phyloP scores from a whole-genome alignment of 1,284 basidiomycete genomes.

The Uromyces viciae-fabae region DNA sequence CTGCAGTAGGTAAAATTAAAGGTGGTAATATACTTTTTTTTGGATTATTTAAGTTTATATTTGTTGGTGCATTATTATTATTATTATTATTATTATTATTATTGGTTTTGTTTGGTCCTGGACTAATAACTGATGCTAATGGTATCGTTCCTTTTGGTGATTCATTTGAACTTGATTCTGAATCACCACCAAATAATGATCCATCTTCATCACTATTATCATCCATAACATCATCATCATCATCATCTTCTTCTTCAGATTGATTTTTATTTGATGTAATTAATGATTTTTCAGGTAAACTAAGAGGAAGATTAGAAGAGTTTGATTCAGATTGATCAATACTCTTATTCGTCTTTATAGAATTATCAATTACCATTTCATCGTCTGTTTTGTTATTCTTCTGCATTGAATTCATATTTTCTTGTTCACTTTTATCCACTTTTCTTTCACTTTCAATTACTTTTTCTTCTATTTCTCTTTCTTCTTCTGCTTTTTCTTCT shows the following conservation, averaged over 20 bases:
- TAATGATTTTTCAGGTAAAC: too few relatives aligned
- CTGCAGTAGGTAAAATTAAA: background rate
- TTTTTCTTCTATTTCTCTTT: constrained; percentile 36
- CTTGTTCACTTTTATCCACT: constrained; percentile 35
- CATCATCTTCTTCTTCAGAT: background rate
- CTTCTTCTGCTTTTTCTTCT: constrained; percentile 32
- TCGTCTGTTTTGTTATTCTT: too few relatives aligned
- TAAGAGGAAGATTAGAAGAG: too few relatives aligned
- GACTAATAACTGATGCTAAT: background rate
- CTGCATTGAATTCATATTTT: constrained; percentile 6
- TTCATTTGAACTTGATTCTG: constrained; percentile 1
- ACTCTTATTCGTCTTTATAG: too few relatives aligned
- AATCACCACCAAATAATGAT: constrained; percentile 34
- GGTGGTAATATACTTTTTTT: background rate
- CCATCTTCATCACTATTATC: constrained; percentile 29
- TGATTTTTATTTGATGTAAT: too few relatives aligned
- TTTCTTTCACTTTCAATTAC: constrained; percentile 43
- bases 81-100: too few relatives aligned
- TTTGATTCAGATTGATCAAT: too few relatives aligned
- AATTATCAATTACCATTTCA: too few relatives aligned
- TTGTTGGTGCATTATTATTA: too few relatives aligned
- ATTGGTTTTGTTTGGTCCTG: background rate
- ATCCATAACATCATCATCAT: background rate
- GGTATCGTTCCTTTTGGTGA: background rate
- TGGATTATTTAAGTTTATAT: background rate